A percentile compares a stretch with the other conserved stretches of the same genome.
These are phyloP conservation scores for Kodamaea derodonti DNA, from an alignment of 1,139 yeast genomes.

Conservation along the genomic window DNA sequence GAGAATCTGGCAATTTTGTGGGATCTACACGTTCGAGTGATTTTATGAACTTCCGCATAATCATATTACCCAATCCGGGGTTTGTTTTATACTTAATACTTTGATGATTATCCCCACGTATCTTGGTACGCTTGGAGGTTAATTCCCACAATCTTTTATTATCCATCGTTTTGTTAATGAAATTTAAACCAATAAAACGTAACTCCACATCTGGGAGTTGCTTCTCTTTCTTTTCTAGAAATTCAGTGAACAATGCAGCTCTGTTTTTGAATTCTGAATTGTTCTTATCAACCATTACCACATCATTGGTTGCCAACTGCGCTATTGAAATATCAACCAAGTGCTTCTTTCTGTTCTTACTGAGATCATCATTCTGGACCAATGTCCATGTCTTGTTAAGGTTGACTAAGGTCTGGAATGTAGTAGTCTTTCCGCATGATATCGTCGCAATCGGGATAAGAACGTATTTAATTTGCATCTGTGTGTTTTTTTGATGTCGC, in stretches of 20 bases:
- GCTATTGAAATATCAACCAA: constrained; percentile 47
- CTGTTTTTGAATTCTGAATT: constrained; percentile 73
- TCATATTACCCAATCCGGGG: constrained; percentile 40
- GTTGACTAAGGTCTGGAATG: constrained; percentile 52
- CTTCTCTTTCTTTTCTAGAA: constrained; percentile 36
- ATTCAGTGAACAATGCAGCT: constrained; percentile 54
- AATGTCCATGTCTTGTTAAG: constrained; percentile 63
- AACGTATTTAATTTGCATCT: constrained; percentile 41
- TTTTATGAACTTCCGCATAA: constrained; percentile 69
- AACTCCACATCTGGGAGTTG: constrained; percentile 27
- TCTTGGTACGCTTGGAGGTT: constrained; percentile 55
- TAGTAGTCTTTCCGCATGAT: constrained; percentile 95
- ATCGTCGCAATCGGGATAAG: constrained; percentile 83
- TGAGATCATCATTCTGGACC: constrained; percentile 76
- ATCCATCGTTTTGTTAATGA: constrained; percentile 31
- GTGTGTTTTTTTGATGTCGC: no score
- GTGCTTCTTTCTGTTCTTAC: constrained; percentile 41
- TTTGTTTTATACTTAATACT: constrained; percentile 54
- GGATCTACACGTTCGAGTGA: constrained; percentile 59
- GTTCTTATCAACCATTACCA: constrained; percentile 76
- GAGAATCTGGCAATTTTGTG: constrained; percentile 51
- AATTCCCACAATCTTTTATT: constrained; percentile 38
- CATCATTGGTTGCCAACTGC: constrained; percentile 20
- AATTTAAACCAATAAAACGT: constrained; percentile 65
- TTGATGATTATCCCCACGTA: constrained; percentile 86